phyloP scores from a whole-genome alignment of 176 grass and related monocot species.

The Carex cristatella region DNA sequence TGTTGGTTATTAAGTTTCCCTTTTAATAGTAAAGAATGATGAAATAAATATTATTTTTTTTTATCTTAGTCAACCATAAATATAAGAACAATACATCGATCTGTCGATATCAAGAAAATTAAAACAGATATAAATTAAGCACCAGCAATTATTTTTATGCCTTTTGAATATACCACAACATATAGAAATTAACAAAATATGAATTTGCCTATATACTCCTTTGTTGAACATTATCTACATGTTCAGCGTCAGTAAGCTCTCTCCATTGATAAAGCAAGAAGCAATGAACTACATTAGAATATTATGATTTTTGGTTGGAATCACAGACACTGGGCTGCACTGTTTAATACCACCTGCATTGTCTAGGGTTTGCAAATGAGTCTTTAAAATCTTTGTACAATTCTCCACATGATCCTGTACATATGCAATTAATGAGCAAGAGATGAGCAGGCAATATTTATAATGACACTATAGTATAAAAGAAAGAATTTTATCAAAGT shows the following conservation, averaged over 20 bases:
- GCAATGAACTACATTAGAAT: not conserved
- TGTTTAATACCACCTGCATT: not conserved
- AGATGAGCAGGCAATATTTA: not conserved
- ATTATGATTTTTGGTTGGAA: not conserved
- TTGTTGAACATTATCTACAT: constrained; percentile 29
- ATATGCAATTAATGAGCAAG: not conserved
- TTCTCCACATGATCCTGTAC: constrained; percentile 1
- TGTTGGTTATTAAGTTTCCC: too few relatives aligned
- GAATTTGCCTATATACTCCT: not conserved
- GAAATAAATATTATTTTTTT: too few relatives aligned
- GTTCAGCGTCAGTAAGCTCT: constrained; percentile 6
- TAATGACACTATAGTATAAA: not conserved
- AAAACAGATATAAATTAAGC: not conserved
- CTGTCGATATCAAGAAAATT: not conserved
- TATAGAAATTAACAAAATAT: not conserved
- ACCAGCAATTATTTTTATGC: not conserved
- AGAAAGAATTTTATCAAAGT: not conserved
- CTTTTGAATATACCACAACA: not conserved
- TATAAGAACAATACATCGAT: not conserved
- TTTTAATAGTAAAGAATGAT: too few relatives aligned
- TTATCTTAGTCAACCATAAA: not conserved
- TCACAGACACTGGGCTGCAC: constrained; percentile 32
- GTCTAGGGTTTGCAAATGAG: not conserved
- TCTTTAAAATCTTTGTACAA: constrained; percentile 27
- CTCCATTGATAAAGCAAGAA: not conserved